These are phyloP conservation scores for Ceratocystis destructans DNA, from an alignment of 2,329 filamentous ascomycete species.

Conservation along the genomic window DNA sequence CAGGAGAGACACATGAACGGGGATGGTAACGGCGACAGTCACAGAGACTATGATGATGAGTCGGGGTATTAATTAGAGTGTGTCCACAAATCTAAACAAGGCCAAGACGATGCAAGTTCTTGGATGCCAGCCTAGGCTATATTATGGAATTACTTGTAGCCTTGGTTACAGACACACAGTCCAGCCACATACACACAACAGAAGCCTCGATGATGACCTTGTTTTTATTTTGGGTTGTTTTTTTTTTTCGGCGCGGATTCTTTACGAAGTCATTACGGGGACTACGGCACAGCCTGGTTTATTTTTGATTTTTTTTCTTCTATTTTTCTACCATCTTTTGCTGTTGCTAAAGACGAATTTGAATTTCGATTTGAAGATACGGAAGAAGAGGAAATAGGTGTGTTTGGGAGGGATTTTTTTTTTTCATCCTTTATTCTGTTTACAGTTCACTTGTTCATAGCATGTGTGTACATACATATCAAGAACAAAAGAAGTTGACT, in stretches of 20 bases:
- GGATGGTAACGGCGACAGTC: neutral
- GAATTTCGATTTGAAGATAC: too few species aligned
- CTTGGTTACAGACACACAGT: neutral
- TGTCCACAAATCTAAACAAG: neutral
- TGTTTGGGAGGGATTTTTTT: neutral
- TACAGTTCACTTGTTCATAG: conserved; percentile 5
- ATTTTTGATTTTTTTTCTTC: neutral
- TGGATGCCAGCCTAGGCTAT: neutral
- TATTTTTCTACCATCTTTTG: neutral
- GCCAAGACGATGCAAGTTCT: neutral
- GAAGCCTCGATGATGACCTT: neutral
- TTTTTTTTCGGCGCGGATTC: neutral
- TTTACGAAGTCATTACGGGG: conserved; percentile 6
- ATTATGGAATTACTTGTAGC: neutral
- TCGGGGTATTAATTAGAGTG: neutral
- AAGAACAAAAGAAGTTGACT: neutral
- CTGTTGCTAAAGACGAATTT: neutral
- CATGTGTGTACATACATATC: conserved; percentile 1
- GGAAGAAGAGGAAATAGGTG: neutral
- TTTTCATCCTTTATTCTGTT: neutral
- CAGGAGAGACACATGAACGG: neutral
- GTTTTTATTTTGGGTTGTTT: neutral
- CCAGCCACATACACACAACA: conserved; percentile 3
- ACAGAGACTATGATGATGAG: neutral
- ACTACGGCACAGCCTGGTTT: conserved; percentile 5